Evolutionary conservation across 192 early-diverging fungal genomes (phyloP).

Genomic region (Umbelopsis ramanniana): DNA sequence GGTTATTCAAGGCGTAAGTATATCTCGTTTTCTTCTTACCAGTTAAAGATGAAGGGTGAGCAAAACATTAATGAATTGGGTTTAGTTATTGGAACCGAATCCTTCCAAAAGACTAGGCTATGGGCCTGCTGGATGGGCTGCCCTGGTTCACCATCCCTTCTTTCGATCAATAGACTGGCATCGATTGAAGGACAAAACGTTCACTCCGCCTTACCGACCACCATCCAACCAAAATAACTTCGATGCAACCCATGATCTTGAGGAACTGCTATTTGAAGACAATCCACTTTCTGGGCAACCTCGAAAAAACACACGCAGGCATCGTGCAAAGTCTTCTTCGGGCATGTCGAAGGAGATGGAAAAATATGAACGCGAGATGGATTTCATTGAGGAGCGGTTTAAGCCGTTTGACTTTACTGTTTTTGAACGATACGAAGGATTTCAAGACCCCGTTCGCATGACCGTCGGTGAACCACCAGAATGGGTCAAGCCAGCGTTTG

Average conservation of each 20-base stretch:
- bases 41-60: too few relatives aligned
- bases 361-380: slow-evolving; percentile 62
- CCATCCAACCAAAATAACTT: slow-evolving; percentile 84
- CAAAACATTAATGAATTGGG: too few relatives aligned
- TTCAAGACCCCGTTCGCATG: slow-evolving; percentile 62
- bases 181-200: slow-evolving; percentile 46
- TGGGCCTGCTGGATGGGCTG: slow-evolving; percentile 44
- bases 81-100: slow-evolving; percentile 61
- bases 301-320: slow-evolving; percentile 28
- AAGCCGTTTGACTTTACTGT: slow-evolving; percentile 82
- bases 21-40: not conserved
- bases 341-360: slow-evolving; percentile 51
- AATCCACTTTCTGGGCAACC: slow-evolving; percentile 17
- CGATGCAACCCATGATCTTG: slow-evolving; percentile 94
- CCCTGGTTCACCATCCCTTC: slow-evolving; percentile 52
- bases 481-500: slow-evolving; percentile 63
- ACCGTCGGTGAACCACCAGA: slow-evolving; percentile 68
- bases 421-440: slow-evolving; percentile 72
- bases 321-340: slow-evolving; percentile 21
- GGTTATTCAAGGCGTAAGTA: slow-evolving; percentile 68
- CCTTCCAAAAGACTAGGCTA: slow-evolving; percentile 53
- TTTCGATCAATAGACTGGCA: slow-evolving; percentile 54
- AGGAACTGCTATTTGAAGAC: slow-evolving; percentile 88
- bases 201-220: slow-evolving; percentile 50
- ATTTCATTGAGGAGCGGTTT: slow-evolving; percentile 73